Conservation (phyloP, 345 rosid species). For the Lepidium aucheri region DNA sequence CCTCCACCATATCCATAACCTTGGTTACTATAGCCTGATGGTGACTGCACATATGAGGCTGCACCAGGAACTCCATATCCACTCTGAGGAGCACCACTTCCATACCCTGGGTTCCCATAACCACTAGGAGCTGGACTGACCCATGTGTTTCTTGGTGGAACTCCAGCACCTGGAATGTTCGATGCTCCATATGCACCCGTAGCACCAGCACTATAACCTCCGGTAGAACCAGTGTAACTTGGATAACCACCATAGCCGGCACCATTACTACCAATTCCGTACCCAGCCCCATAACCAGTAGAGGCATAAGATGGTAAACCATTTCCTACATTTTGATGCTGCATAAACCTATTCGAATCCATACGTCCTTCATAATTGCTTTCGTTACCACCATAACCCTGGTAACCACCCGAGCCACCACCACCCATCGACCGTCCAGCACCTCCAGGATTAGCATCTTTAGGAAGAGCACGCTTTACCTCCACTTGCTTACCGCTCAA, state of each 20-base stretch:
- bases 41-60: slow-evolving; percentile 63
- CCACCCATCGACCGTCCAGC: slow-evolving; percentile 53
- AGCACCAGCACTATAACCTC: slow-evolving; percentile 59
- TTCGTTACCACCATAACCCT: slow-evolving; percentile 48
- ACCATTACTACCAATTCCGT: slow-evolving; percentile 62
- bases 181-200: slow-evolving; percentile 32
- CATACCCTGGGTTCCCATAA: slow-evolving; percentile 75
- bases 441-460: slow-evolving; percentile 79
- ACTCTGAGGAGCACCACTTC: slow-evolving; percentile 47
- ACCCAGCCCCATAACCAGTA: slow-evolving; percentile 61
- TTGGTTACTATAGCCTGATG: slow-evolving; percentile 61
- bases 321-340: slow-evolving; percentile 47
- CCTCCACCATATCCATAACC: slow-evolving; percentile 71
- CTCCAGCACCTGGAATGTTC: slow-evolving; percentile 3
- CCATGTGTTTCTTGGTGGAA: slow-evolving; percentile 53
- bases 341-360: slow-evolving; percentile 74
- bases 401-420: slow-evolving; percentile 63
- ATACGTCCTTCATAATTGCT: slow-evolving; percentile 55
- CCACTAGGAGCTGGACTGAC: slow-evolving; percentile 56
- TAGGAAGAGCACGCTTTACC: slow-evolving; percentile 70
- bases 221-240: slow-evolving; percentile 41
- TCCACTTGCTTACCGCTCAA: slow-evolving; percentile 33
- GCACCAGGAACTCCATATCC: slow-evolving; percentile 33
- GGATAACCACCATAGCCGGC: slow-evolving; percentile 72
- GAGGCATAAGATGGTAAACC: slow-evolving; percentile 69